Conservation (phyloP, 2,329 filamentous ascomycete genomes). For the Cladosporium halotolerans region DNA sequence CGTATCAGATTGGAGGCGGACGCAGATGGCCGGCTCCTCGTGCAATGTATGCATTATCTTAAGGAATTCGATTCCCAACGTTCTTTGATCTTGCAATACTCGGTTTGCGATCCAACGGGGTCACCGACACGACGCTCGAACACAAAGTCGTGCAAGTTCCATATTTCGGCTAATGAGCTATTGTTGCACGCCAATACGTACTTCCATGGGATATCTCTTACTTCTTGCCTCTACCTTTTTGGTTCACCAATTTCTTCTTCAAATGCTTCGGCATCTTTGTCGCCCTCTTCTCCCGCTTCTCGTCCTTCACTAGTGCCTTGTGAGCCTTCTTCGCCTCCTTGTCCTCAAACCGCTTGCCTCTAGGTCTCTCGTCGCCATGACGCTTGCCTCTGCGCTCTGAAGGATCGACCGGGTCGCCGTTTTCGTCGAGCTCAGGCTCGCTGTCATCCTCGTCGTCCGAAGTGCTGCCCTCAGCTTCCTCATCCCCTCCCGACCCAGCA, state of each 20-base stretch:
- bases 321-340: conserved; percentile 87
- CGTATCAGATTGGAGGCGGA: too few species aligned
- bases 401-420: conserved; percentile 33
- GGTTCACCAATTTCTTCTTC: conserved; percentile 77
- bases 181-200: too few species aligned
- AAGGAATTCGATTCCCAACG: too few species aligned
- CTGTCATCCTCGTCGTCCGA: conserved; percentile 28
- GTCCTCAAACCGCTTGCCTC: conserved; percentile 81
- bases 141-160: too few species aligned
- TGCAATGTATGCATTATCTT: too few species aligned
- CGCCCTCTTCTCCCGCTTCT: conserved; percentile 86
- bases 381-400: conserved; percentile 22
- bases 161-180: too few species aligned
- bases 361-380: conserved; percentile 54
- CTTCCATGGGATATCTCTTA: conserved; percentile 29
- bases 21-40: too few species aligned
- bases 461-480: conserved; percentile 30
- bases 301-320: conserved; percentile 88
- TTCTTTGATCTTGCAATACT: too few species aligned
- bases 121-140: too few species aligned
- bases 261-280: conserved; percentile 94
- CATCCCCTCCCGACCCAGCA: conserved; percentile 17
- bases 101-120: too few species aligned
- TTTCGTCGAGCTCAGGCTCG: conserved; percentile 35
- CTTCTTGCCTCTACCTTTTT: conserved; percentile 55